These are phyloP conservation scores for Immersiporthe knoxdaviesiana DNA, from an alignment of 2,329 filamentous ascomycete species.

Conservation along the genomic window DNA sequence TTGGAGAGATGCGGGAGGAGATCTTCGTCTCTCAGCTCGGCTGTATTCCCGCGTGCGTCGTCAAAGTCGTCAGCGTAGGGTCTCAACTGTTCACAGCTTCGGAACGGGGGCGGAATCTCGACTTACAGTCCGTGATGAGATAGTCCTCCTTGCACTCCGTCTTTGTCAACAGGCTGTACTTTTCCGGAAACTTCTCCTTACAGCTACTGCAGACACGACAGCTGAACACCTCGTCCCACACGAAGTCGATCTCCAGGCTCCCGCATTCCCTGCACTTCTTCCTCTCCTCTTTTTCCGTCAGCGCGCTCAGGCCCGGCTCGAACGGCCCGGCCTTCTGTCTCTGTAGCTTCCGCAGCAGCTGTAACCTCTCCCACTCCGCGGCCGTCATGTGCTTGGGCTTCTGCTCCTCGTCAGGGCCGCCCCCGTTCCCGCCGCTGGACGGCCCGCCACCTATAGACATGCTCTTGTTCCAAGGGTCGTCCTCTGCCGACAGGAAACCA, in stretches of 20 bases:
- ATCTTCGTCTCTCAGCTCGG: conserved; percentile 86
- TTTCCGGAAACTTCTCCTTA: conserved; percentile 88
- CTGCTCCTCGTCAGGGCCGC: conserved; percentile 50
- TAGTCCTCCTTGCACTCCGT: conserved; percentile 97
- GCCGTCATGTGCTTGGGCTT: conserved; percentile 88
- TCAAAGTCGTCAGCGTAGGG: conserved; percentile 16
- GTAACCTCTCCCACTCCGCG: conserved; percentile 87
- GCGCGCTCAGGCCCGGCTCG: conserved; percentile 82
- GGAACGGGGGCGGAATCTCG: neutral
- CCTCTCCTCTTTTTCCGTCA: conserved; percentile 64
- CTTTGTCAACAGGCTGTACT: conserved; percentile 94
- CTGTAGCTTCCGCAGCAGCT: conserved; percentile 72
- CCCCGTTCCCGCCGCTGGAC: conserved; percentile 39
- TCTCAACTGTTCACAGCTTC: neutral
- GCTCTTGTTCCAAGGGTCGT: conserved; percentile 87
- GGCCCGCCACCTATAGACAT: conserved; percentile 57
- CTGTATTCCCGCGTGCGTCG: conserved; percentile 45
- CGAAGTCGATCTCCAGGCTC: conserved; percentile 87
- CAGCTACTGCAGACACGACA: conserved; percentile 78
- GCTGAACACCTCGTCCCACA: conserved; percentile 85
- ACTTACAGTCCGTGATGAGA: conserved; percentile 84
- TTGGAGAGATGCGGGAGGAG: conserved; percentile 84
- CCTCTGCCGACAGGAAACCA: conserved; percentile 86
- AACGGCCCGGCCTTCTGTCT: conserved; percentile 79
- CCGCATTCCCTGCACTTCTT: conserved; percentile 84